These are phyloP conservation scores for Fomitopsis betulina DNA, from an alignment of 1,284 basidiomycete species.

Conservation along the genomic window DNA sequence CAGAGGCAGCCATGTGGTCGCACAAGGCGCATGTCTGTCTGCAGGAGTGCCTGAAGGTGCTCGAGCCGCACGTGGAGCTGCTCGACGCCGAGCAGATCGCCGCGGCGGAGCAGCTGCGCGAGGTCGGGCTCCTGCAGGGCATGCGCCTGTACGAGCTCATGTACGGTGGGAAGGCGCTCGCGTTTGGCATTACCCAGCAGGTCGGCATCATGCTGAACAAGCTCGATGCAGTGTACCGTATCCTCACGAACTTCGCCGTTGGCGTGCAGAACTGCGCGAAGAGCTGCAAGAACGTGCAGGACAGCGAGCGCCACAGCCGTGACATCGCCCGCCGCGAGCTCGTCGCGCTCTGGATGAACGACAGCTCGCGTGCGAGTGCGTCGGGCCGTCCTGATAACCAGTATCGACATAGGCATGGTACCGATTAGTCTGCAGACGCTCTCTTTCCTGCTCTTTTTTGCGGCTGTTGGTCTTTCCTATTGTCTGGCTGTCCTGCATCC, in stretches of 20 bases:
- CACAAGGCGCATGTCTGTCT: slow-evolving; percentile 22
- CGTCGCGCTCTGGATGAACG: slow-evolving; percentile 19
- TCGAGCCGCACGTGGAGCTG: slow-evolving; percentile 16
- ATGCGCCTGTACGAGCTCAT: slow-evolving; percentile 20
- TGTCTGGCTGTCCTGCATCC: too few relatives aligned
- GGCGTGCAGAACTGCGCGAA: slow-evolving; percentile 21
- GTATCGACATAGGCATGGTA: not conserved
- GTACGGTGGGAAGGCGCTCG: slow-evolving; percentile 20
- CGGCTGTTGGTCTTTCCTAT: too few relatives aligned
- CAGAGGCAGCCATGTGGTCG: slow-evolving; percentile 21
- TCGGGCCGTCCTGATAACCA: too few relatives aligned
- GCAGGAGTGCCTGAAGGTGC: slow-evolving; percentile 16
- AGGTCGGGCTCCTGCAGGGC: slow-evolving; percentile 20
- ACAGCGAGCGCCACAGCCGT: slow-evolving; percentile 11
- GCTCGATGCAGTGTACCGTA: slow-evolving; percentile 20
- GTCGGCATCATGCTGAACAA: slow-evolving; percentile 20
- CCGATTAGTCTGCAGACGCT: not conserved
- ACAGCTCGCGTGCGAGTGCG: not conserved
- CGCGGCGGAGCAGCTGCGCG: slow-evolving; percentile 13
- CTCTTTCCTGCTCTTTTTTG: not conserved
- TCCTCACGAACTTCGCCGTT: slow-evolving; percentile 21
- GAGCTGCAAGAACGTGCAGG: slow-evolving; percentile 18
- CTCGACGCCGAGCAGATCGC: slow-evolving; percentile 15
- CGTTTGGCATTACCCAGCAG: slow-evolving; percentile 21
- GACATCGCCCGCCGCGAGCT: slow-evolving; percentile 17